A percentile compares a stretch with the other conserved stretches of the same genome.
phyloP scores from a whole-genome alignment of 2,329 filamentous ascomycete species.

The Trichophyton mentagrophytes region DNA sequence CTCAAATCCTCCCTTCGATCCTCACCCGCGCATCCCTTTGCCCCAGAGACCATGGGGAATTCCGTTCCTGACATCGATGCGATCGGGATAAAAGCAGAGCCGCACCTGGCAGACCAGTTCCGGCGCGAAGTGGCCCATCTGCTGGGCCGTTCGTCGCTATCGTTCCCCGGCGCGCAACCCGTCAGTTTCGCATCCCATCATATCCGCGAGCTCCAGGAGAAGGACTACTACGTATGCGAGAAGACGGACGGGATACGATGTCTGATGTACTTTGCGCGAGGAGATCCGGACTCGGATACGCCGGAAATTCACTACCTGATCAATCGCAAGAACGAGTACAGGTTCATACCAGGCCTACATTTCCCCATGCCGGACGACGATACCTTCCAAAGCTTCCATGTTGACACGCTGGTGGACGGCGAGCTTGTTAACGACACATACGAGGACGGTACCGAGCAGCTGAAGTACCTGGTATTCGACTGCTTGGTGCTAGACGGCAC shows the following conservation, averaged over 20 bases:
- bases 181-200: constrained; percentile 81
- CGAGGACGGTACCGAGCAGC: constrained; percentile 51
- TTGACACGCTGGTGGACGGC: constrained; percentile 73
- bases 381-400: constrained; percentile 54
- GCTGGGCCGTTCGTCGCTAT: constrained; percentile 49
- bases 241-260: constrained; percentile 96
- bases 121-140: constrained; percentile 62
- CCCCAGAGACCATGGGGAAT: constrained; percentile 22
- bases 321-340: constrained; percentile 96
- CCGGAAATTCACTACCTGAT: constrained; percentile 78
- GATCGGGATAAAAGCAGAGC: constrained; percentile 50
- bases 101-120: constrained; percentile 48
- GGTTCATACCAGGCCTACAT: constrained; percentile 66
- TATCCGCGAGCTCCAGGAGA: constrained; percentile 62
- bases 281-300: constrained; percentile 42
- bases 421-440: constrained; percentile 82
- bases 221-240: constrained; percentile 96
- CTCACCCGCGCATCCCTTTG: background rate
- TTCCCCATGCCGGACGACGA: constrained; percentile 59
- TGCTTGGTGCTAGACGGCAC: constrained; percentile 70
- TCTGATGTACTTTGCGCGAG: constrained; percentile 69
- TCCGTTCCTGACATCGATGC: constrained; percentile 31
- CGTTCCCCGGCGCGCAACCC: constrained; percentile 84
- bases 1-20: background rate
- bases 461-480: constrained; percentile 87